Percentiles rank a stretch among this genome's conserved stretches.
Evolutionary conservation across 805 yeast species (phyloP).

Genomic region (Candida krabiensis): DNA sequence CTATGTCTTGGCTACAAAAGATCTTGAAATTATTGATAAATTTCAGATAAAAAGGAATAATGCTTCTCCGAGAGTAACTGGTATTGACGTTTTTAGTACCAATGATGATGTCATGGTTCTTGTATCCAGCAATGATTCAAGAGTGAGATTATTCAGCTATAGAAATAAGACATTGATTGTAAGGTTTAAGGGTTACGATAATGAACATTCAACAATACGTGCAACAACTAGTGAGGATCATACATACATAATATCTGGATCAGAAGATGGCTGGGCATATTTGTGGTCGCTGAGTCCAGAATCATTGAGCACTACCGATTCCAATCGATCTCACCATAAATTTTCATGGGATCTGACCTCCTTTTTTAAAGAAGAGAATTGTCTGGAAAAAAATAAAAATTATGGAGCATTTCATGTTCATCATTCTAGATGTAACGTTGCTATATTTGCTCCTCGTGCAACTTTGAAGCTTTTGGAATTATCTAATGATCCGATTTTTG

Average conservation of each 20-base stretch:
- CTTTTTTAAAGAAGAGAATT: slow-evolving; percentile 33
- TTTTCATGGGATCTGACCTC: slow-evolving; percentile 36
- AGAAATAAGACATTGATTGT: slow-evolving; percentile 55
- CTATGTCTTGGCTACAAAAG: slow-evolving; percentile 59
- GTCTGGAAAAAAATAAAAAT: slow-evolving; percentile 52
- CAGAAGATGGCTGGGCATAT: slow-evolving; percentile 87
- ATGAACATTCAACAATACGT: slow-evolving; percentile 66
- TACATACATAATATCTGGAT: slow-evolving; percentile 66
- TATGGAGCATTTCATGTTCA: slow-evolving; percentile 78
- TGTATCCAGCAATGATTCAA: slow-evolving; percentile 81
- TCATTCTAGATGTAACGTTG: slow-evolving; percentile 69
- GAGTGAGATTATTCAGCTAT: slow-evolving; percentile 64
- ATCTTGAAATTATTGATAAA: slow-evolving; percentile 47
- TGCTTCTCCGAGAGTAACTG: slow-evolving; percentile 70
- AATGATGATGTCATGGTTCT: slow-evolving; percentile 36
- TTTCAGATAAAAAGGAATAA: slow-evolving; percentile 46
- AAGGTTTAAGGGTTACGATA: slow-evolving; percentile 71
- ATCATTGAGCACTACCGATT: slow-evolving; percentile 5
- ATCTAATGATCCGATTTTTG: slow-evolving; percentile 80
- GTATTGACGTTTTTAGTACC: slow-evolving; percentile 52
- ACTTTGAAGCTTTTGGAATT: slow-evolving; percentile 64
- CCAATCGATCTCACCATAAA: slow-evolving; percentile 30
- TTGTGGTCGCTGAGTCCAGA: slow-evolving; percentile 58
- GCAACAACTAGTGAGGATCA: slow-evolving; percentile 64
- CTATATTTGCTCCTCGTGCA: slow-evolving; percentile 72